These are phyloP conservation scores for Geotrichum phurueaensis DNA, from an alignment of 1,139 yeast genomes.

Conservation along the genomic window DNA sequence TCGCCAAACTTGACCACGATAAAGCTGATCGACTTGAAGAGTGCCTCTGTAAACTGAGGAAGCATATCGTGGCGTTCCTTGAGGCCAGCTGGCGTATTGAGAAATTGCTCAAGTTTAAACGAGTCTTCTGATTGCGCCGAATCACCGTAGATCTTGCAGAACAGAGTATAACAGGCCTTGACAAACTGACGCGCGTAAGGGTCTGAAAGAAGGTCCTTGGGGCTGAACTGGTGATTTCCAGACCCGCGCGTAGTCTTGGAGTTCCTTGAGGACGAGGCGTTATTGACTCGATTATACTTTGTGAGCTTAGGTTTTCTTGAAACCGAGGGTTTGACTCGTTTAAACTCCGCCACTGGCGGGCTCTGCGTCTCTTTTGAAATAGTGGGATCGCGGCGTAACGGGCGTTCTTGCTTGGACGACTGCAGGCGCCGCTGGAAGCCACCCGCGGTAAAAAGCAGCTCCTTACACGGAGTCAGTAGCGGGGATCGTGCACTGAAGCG, in stretches of 20 bases:
- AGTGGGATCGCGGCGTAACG: neutral
- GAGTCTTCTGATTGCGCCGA: neutral
- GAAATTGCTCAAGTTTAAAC: neutral
- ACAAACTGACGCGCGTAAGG: neutral
- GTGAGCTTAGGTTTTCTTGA: too few relatives aligned
- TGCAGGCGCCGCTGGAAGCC: neutral
- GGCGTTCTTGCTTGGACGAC: neutral
- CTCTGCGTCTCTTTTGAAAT: neutral
- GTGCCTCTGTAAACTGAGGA: neutral
- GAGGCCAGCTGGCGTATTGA: neutral
- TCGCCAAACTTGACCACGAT: neutral
- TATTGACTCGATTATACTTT: too few relatives aligned
- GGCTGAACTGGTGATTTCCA: neutral
- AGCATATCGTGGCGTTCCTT: neutral
- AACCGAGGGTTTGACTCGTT: neutral
- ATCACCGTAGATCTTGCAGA: neutral
- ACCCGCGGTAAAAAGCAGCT: neutral
- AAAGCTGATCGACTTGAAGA: constrained; percentile 1
- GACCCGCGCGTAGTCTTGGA: neutral
- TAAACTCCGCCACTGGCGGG: neutral
- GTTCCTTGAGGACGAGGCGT: neutral
- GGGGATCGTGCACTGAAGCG: neutral
- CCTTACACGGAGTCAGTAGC: neutral
- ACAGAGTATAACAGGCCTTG: neutral
- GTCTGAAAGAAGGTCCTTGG: neutral